phyloP scores from a whole-genome alignment of 1,284 basidiomycete genomes.

The Malassezia dermatis region DNA sequence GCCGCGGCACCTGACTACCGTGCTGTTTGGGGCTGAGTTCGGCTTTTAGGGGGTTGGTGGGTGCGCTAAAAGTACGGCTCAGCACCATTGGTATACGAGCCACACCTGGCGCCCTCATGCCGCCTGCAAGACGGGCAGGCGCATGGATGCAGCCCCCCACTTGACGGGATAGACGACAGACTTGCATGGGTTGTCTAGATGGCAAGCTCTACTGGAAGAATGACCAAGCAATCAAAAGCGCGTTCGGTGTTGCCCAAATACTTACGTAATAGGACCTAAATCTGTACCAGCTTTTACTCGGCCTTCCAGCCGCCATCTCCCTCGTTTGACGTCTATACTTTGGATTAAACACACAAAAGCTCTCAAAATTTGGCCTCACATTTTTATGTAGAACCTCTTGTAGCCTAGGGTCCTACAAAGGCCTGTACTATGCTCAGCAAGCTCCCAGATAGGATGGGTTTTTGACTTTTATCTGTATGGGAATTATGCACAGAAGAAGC shows the following conservation, averaged over 20 bases:
- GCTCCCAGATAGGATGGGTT: not conserved
- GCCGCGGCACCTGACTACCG: not conserved
- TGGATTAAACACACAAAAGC: not conserved
- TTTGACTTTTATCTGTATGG: not conserved
- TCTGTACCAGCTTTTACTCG: not conserved
- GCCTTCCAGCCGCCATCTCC: not conserved
- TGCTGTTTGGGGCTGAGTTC: not conserved
- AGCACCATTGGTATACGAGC: not conserved
- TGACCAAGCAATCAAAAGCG: not conserved
- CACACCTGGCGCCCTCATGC: not conserved
- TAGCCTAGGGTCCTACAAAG: not conserved
- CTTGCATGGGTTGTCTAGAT: not conserved
- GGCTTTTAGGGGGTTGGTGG: not conserved
- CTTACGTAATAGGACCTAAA: not conserved
- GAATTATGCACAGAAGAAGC: not conserved
- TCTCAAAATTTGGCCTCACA: not conserved
- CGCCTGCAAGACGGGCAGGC: not conserved
- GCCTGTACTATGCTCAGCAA: not conserved
- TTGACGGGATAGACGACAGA: not conserved
- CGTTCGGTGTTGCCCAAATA: not conserved
- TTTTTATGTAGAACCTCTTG: not conserved
- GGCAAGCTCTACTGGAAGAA: not conserved
- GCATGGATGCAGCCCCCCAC: not conserved
- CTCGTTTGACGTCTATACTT: not conserved
- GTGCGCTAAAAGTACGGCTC: not conserved